A percentile compares a stretch with the other conserved stretches of the same genome.
Evolutionary conservation across 2,329 filamentous ascomycete species (phyloP).

Genomic region (Colletotrichum liriopes): DNA sequence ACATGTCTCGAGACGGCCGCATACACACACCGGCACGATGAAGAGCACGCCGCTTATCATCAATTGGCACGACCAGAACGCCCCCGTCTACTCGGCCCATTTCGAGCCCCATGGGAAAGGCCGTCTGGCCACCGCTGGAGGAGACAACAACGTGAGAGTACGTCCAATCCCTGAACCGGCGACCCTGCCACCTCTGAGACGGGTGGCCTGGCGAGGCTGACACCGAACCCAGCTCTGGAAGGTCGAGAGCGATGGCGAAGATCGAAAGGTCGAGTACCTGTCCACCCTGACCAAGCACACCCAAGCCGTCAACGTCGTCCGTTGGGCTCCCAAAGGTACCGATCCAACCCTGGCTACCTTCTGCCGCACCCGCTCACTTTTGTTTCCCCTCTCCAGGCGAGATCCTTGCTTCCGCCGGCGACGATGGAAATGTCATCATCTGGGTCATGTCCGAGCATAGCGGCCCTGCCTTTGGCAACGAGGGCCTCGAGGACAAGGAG

Average conservation of each 20-base stretch:
- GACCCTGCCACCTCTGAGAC: slow-evolving; percentile 6
- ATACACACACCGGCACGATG: slow-evolving; percentile 73
- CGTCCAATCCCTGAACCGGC: slow-evolving; percentile 50
- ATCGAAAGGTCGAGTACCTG: slow-evolving; percentile 91
- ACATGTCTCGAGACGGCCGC: slow-evolving; percentile 43
- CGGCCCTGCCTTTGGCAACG: slow-evolving; percentile 82
- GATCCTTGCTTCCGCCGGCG: slow-evolving; percentile 92
- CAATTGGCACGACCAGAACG: slow-evolving; percentile 98
- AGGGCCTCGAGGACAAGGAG: slow-evolving; percentile 93
- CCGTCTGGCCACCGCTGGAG: slow-evolving; percentile 91
- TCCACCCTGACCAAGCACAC: slow-evolving; percentile 94
- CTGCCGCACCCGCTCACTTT: neutral
- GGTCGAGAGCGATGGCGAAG: slow-evolving; percentile 86
- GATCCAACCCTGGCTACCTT: neutral
- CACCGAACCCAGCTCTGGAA: slow-evolving; percentile 82
- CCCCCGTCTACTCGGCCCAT: slow-evolving; percentile 96
- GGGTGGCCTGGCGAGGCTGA: slow-evolving; percentile 33
- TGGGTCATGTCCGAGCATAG: slow-evolving; percentile 92
- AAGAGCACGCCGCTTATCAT: slow-evolving; percentile 97
- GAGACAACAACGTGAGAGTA: slow-evolving; percentile 96
- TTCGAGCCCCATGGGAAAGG: slow-evolving; percentile 95
- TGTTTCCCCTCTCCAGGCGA: slow-evolving; percentile 74
- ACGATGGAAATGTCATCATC: slow-evolving; percentile 96
- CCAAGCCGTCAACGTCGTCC: slow-evolving; percentile 97
- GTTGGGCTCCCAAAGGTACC: slow-evolving; percentile 93